Base-by-base conservation (phyloP, 176 grass and related monocot species). In the Zea luxurians region DNA sequence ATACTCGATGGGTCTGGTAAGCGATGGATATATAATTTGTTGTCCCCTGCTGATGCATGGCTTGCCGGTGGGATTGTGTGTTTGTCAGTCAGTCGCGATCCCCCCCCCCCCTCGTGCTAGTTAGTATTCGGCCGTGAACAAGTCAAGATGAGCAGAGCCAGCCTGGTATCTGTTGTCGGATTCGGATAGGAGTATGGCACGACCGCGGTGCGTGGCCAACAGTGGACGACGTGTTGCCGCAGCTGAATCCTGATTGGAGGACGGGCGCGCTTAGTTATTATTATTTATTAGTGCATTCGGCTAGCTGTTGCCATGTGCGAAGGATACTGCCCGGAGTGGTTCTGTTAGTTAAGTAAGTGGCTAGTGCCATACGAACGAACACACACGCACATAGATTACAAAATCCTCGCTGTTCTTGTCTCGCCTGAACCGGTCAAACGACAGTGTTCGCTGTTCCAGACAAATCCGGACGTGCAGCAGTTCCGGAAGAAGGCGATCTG, bases 381-480 rank as follows among this genome's bases (percentile, higher is more conserved):
- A 27, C 27, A 27, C 27, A 27, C 27, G 27, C 27, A 4, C 13
- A 37, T 13, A 7, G 35, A 35, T 48, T 83, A 48, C 74, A 48
- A 53, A 48, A 76, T 37, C 2, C 47, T 34, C 64, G 49, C n/a
- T 27, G 27, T 27, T 27, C 27, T 27, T 27, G 82, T 88, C 71
- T 60, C 58, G 68, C 48, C 78, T 88, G 85, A 88, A 87, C 40
- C 47, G 18, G 86, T 88, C 86, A 88, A 70, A 55, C 12, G 63
- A 41, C 48, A 80, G 55, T 59, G 55, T 20, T 10, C 21, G 55
- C 71, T 79, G 35, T 75, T 55, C 62, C 18, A 8, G 60, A 47
- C 80, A 48, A 41, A 58, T 82, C 73, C n/a, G 4, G 6, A 6
- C 27, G 0, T 27, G 5, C 59, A 76, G 38, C 54, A 52, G 73